These are phyloP conservation scores for Boechera retrofracta DNA, from an alignment of 345 rosid genomes.

Conservation along the genomic window DNA sequence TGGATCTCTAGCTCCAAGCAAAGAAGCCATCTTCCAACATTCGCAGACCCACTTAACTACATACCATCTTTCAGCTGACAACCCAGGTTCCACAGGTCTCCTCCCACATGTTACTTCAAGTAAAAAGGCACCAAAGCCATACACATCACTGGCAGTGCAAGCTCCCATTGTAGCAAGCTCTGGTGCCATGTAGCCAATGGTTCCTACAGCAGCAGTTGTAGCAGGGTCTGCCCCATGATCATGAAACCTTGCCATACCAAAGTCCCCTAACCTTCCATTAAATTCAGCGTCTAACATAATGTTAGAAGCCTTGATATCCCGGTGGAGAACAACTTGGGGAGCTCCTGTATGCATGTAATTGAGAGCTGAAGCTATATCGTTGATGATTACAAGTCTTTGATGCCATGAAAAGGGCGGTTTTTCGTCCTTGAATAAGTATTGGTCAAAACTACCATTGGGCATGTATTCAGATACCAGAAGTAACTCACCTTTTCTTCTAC, in stretches of 20 bases:
- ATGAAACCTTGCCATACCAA: constrained; percentile 57
- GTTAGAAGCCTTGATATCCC: constrained; percentile 60
- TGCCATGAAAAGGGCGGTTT: constrained; percentile 48
- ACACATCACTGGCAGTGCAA: constrained; percentile 48
- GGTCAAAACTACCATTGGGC: constrained; percentile 58
- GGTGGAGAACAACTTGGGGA: constrained; percentile 56
- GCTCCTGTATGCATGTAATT: constrained; percentile 56
- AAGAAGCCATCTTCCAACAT: constrained; percentile 47
- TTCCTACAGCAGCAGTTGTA: constrained; percentile 54
- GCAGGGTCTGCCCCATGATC: constrained; percentile 49
- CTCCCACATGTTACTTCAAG: constrained; percentile 56
- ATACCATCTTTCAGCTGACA: constrained; percentile 32
- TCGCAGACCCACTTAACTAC: constrained; percentile 45
- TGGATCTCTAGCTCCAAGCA: constrained; percentile 50
- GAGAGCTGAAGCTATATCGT: constrained; percentile 51
- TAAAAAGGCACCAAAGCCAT: constrained; percentile 53
- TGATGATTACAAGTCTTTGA: constrained; percentile 45
- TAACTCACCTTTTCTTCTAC: constrained; percentile 54
- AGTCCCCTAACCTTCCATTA: constrained; percentile 58
- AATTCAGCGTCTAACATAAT: constrained; percentile 50
- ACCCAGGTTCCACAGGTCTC: constrained; percentile 51
- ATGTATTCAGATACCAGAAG: constrained; percentile 53
- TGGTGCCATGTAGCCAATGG: constrained; percentile 58
- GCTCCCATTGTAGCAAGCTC: constrained; percentile 49
- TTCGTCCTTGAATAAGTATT: constrained; percentile 33